Base-by-base conservation (phyloP, 106 monocot genomes). In the Phalaenopsis equestris region DNA sequence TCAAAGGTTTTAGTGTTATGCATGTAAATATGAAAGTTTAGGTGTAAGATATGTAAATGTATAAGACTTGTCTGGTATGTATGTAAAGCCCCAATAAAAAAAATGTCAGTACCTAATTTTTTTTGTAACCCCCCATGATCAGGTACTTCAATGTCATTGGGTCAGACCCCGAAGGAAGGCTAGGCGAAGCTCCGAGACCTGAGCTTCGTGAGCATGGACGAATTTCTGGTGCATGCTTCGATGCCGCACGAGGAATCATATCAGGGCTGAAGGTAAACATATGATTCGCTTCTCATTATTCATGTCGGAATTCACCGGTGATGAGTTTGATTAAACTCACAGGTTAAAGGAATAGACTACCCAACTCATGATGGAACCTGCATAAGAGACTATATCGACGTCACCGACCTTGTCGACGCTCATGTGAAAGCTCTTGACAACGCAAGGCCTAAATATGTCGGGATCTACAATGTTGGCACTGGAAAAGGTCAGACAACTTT, bases 61-160 rank as follows among this genome's bases (percentile, higher is more conserved):
- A 30, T 30, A 30, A 30, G 30, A 30, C 0, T 30, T 30, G 30
- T 30, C 30, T 30, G 30, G 30, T 30, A 30, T 30, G 30, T 0
- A 30, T 30, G 30, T 30, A 30, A 30, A 30, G 30, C 30, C 30
- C 30, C 30, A 30, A 30, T 0, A 30, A 30, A 0, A 46, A 42
- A 16, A 7, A 43, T 24, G 24, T 65, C 24, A 21, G 24, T n/a
- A 65, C 8, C 36, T 49, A 43, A 47, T 17, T 39, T 82, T 68
- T 77, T 23, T 52, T 41, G 18, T 19, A 3, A 36, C 55, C 3
- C 75, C 3, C 75, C 1, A 18, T 24, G 41, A 47, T 23, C 76
- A 84, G 84, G 72, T 84, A 84, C 67, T 84, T 84, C 65, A 84
- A 84, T 80, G 84, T 84, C 41, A 84, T 84, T 80, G 84, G 84